Percentiles rank a stretch among this genome's conserved stretches.
Evolutionary conservation across 768 basidiomycete genomes (phyloP).

Genomic region (Hericium erinaceus): DNA sequence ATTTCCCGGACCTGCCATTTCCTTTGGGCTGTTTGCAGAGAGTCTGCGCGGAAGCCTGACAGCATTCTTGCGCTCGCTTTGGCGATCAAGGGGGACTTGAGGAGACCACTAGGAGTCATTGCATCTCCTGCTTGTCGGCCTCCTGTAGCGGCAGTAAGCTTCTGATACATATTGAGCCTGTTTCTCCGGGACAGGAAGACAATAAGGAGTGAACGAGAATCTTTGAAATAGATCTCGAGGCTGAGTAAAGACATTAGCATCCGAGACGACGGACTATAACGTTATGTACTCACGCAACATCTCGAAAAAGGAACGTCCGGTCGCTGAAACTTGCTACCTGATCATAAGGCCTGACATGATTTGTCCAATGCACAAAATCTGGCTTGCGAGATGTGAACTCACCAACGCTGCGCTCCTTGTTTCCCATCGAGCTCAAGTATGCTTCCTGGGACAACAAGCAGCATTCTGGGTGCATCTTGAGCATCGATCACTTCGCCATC

Average conservation of each 20-base stretch:
- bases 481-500: conserved; percentile 86
- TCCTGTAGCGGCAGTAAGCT: conserved; percentile 37
- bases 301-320: conserved; percentile 81
- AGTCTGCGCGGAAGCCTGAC: conserved; percentile 44
- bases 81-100: conserved; percentile 48
- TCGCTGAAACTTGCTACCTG: conserved; percentile 74
- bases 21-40: conserved; percentile 60
- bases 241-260: conserved; percentile 27
- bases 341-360: conserved; percentile 53
- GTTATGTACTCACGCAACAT: conserved; percentile 63
- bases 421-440: conserved; percentile 72
- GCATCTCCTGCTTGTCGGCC: conserved; percentile 22
- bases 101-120: conserved; percentile 23
- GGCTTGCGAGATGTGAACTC: conserved; percentile 12
- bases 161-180: conserved; percentile 49
- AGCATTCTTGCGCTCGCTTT: conserved; percentile 41
- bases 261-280: background rate
- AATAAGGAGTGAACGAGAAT: conserved; percentile 78
- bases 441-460: conserved; percentile 82
- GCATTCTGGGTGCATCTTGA: conserved; percentile 68
- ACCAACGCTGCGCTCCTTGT: conserved; percentile 81
- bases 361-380: background rate
- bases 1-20: conserved; percentile 89
- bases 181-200: conserved; percentile 68
- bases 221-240: conserved; percentile 87